A percentile compares a stretch with the other conserved stretches of the same genome.
phyloP scores from a whole-genome alignment of 371 early-diverging fungal genomes.

The Catenaria anguillulae region DNA sequence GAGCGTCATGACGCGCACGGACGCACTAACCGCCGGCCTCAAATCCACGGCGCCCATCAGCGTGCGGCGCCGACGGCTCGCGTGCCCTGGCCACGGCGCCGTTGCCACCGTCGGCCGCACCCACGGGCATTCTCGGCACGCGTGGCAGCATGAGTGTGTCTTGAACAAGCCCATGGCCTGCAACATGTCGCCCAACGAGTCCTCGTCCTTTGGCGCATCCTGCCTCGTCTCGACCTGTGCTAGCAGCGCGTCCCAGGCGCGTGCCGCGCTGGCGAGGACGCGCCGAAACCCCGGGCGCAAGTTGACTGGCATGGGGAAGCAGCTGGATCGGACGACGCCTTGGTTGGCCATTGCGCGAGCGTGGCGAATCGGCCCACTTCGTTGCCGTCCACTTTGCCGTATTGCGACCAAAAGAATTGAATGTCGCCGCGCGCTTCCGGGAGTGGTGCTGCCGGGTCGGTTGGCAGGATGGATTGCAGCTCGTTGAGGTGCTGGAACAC shows the following conservation, averaged over 20 bases:
- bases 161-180: neutral
- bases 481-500: slow-evolving; percentile 18
- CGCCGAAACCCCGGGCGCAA: neutral
- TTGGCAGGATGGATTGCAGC: slow-evolving; percentile 3
- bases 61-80: too few species aligned
- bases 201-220: neutral
- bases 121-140: too few species aligned
- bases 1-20: neutral
- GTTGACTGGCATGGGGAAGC: neutral
- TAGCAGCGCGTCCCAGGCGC: neutral
- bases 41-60: too few species aligned
- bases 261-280: neutral
- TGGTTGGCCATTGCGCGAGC: slow-evolving; percentile 17
- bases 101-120: neutral
- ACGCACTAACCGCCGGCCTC: too few species aligned
- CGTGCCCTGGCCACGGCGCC: too few species aligned
- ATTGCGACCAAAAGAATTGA: slow-evolving; percentile 18
- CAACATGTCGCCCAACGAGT: neutral
- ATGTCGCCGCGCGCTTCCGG: slow-evolving; percentile 18
- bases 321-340: neutral
- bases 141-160: neutral
- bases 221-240: neutral
- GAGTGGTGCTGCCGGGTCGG: neutral
- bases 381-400: slow-evolving; percentile 20
- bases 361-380: slow-evolving; percentile 20